Evolutionary conservation across 306 rosid genomes (phyloP).

Genomic region (Coriaria nepalensis): DNA sequence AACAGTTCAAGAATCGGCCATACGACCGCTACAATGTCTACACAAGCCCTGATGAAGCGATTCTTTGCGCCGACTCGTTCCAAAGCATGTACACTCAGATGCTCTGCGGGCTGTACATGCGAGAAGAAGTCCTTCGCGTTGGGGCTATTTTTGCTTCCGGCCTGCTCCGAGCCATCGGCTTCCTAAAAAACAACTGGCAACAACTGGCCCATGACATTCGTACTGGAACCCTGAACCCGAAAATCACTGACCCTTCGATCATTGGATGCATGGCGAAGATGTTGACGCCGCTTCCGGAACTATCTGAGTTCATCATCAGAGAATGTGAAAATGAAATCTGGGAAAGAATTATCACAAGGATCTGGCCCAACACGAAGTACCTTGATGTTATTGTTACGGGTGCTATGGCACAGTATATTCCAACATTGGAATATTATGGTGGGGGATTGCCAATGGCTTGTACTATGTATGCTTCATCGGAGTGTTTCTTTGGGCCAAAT

Average conservation of each 20-base stretch:
- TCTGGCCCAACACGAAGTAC: slow-evolving; percentile 91
- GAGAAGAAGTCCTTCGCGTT: slow-evolving; percentile 58
- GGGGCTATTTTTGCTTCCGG: slow-evolving; percentile 94
- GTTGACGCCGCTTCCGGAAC: slow-evolving; percentile 39
- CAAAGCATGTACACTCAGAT: slow-evolving; percentile 93
- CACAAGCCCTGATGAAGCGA: slow-evolving; percentile 73
- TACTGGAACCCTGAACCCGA: slow-evolving; percentile 51
- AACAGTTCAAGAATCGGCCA: slow-evolving; percentile 68
- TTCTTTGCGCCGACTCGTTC: slow-evolving; percentile 64
- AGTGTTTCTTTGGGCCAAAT: slow-evolving; percentile 81
- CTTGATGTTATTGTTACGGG: slow-evolving; percentile 88
- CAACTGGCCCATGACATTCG: slow-evolving; percentile 39
- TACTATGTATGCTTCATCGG: slow-evolving; percentile 93
- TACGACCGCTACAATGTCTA: slow-evolving; percentile 62
- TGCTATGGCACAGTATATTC: slow-evolving; percentile 95
- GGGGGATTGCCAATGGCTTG: slow-evolving; percentile 57
- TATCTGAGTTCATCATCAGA: slow-evolving; percentile 33
- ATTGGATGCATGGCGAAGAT: slow-evolving; percentile 27
- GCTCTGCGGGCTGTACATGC: slow-evolving; percentile 83
- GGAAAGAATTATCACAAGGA: slow-evolving; percentile 60
- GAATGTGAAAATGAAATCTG: slow-evolving; percentile 48
- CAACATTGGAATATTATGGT: slow-evolving; percentile 61
- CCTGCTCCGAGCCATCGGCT: slow-evolving; percentile 71
- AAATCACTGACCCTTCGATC: slow-evolving; percentile 43
- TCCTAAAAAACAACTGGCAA: slow-evolving; percentile 68